Evolutionary conservation across 2,329 filamentous ascomycete species (phyloP), one percentile per base, ranked within the genome.

Genomic region (Xylariaceae sp.): DNA sequence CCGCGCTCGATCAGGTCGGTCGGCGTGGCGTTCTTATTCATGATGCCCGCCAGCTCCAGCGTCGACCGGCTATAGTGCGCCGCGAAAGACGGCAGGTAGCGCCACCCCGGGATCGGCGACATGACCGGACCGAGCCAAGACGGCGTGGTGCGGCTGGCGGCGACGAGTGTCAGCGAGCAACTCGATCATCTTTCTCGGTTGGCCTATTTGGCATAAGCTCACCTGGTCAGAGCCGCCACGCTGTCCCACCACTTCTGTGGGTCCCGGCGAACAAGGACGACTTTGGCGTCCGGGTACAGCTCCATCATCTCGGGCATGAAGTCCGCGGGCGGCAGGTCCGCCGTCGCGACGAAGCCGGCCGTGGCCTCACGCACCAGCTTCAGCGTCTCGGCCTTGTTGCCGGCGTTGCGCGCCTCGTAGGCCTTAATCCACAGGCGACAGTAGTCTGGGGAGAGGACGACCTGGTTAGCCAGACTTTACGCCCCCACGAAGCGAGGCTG

Each of bases 291-390:
- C 4, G 45, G 46, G 28, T 49, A 47, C 14, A 45, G 3, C 15
- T 46, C 46, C 35, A 49, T 36, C 39, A 49, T 35, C 28, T 49
- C 45, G 2, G 43, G 37, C 17, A 46, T 42, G 34, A 49, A 49
- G 35, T 45, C 43, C 8, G 29, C 23, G 3, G 41, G 37, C 2
- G 45, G 46, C 17, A 44, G 19, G 22, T 51, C 47, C 2, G 46
- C 42, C n/a, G 32, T 35, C 5, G 35, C 46, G 5, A 32, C 43
- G 34, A 46, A 50, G 3, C 46, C 47, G 10, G 37, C 43, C 0
- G 47, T 49, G 1, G 38, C 44, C 14, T 47, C 31, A 4, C 34
- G 38, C 6, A 48, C 39, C 4, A 46, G 32, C 37, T 49, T 50
- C 33, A 48, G 29, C 0, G 43, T 45, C 18, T 31, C n/a, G 14